These are phyloP conservation scores for Backusella circina DNA, from an alignment of 192 early-diverging fungal species.

Conservation along the genomic window DNA sequence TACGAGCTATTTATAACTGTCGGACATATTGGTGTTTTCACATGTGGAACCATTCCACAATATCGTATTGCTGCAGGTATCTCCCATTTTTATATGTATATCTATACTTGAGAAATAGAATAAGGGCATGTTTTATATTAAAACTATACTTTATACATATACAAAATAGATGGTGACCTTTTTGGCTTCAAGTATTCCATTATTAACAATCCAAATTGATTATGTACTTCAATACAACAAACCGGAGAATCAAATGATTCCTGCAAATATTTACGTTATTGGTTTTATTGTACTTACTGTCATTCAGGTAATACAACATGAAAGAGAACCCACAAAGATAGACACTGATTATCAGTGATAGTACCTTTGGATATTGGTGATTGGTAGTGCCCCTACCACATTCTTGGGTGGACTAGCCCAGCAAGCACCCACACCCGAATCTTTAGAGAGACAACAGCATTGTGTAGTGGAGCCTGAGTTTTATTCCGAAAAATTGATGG, in stretches of 20 bases:
- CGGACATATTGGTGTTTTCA: constrained; percentile 4
- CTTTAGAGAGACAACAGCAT: background rate
- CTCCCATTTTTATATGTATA: background rate
- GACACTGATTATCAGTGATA: background rate
- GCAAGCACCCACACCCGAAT: background rate
- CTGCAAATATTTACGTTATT: constrained; percentile 3
- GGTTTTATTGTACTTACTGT: constrained; percentile 28
- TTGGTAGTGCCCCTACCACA: constrained; percentile 63
- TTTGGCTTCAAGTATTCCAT: constrained; percentile 23
- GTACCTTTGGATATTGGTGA: constrained; percentile 66
- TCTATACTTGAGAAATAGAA: background rate
- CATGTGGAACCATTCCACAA: constrained; percentile 6
- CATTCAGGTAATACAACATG: constrained; percentile 19
- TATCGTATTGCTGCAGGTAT: constrained; percentile 33
- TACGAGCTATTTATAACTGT: constrained; percentile 28
- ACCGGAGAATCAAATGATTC: background rate
- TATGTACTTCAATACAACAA: background rate
- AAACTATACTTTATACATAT: background rate
- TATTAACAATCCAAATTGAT: constrained; percentile 19
- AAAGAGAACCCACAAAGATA: background rate
- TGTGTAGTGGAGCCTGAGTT: background rate
- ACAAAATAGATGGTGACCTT: constrained; percentile 27
- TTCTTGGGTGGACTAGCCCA: constrained; percentile 4
- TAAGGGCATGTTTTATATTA: background rate
- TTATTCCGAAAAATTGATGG: constrained; percentile 2